Base-by-base conservation (phyloP, 108 stramenopile genomes). In the Mayamaea pseudoterrestris region DNA sequence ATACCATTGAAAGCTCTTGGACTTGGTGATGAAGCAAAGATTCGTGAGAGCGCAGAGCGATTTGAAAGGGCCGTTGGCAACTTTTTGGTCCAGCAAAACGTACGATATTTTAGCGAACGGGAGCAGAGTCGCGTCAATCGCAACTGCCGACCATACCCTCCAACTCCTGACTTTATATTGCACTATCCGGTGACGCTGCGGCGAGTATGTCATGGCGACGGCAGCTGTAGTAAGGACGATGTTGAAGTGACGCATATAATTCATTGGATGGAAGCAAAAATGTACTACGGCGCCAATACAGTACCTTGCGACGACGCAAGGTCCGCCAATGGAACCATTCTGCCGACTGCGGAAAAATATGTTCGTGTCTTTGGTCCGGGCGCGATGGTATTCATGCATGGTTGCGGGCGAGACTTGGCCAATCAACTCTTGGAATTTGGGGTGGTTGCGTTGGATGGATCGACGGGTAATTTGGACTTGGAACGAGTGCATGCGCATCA, bases 221-320 rank as follows among this genome's bases (percentile, higher is more conserved):
- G 3, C 20, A 21, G 11, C 7, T n/a, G 37, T 6, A 55, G 30
- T 39, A 18, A 11, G 3, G 25, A 39, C 36, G 40, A 27, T 22
- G 12, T 49, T 27, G 17, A 14, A 4, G 54, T 28, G 30, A 46
- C 46, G 14, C 41, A 37, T 31, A 65, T 27, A 23, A 73, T 83
- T 42, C 36, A 73, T 46, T 83, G 82, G 82, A 66, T 80, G 9
- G 78, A 84, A 48, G 78, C 58, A 43, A 84, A 84, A 64, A 84
- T 80, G 78, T 84, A 77, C 53, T 84, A 80, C 50, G 83, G 78
- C 18, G 83, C 83, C 36, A 65, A 58, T 30, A 73, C 69, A 37
- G 78, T 84, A 29, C 72, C 74, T 2, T n/a, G n/a, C n/a, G 18
- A 44, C 8, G 73, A 63, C 8, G 57, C 58, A 20, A 46, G 24